phyloP scores from a whole-genome alignment of 2,329 filamentous ascomycete species.

The Gaeumannomyces sp. region DNA sequence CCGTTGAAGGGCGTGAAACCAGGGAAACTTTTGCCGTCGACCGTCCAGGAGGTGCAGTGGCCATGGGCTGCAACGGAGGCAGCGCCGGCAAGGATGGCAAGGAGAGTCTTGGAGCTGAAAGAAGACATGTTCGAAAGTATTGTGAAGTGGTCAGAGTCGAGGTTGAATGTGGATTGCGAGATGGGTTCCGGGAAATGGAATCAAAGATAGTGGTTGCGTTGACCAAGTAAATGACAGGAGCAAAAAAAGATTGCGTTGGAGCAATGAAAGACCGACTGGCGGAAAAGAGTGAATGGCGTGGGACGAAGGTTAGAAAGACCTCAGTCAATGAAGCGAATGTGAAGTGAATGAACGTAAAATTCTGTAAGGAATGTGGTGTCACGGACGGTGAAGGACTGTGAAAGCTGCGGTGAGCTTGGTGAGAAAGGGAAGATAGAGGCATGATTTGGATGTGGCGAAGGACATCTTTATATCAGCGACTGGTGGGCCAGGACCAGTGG shows the following conservation, averaged over 20 bases:
- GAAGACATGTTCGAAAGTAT: constrained; percentile 5
- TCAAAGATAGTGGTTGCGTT: not conserved
- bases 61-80: constrained; percentile 9
- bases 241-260: not conserved
- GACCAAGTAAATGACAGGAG: not conserved
- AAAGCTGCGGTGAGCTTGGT: not conserved
- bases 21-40: not conserved
- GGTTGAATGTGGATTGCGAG: not conserved
- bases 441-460: not conserved
- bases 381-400: constrained; percentile 2
- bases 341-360: not conserved
- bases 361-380: not conserved
- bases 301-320: not conserved
- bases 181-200: not conserved
- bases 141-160: not conserved
- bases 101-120: constrained; percentile 8
- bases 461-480: not conserved
- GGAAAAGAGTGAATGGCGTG: constrained; percentile 1
- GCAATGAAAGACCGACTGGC: not conserved
- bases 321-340: constrained; percentile 11
- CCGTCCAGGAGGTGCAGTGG: not conserved
- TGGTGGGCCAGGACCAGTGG: not conserved
- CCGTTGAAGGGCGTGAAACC: constrained; percentile 9
- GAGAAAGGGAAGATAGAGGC: not conserved
- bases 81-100: constrained; percentile 20